Conservation (phyloP, 306 rosid genomes). For the Trifolium repens region DNA sequence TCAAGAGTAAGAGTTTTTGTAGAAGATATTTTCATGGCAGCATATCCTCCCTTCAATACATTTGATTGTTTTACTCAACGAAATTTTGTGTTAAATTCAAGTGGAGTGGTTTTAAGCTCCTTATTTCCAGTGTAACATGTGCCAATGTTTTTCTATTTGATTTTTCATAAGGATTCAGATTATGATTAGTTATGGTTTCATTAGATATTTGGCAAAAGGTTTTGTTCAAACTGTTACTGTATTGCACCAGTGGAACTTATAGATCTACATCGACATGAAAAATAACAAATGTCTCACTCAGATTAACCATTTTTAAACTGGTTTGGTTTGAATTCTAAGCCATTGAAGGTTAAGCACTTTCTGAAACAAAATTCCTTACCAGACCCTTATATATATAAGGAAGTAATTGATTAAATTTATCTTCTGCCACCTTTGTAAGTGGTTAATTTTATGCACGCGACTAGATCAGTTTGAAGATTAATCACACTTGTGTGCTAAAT, state of each 20-base stretch:
- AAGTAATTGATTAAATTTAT: not conserved
- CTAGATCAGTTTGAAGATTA: not conserved
- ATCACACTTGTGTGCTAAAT: constrained; percentile 9
- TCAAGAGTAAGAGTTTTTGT: not conserved
- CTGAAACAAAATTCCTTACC: not conserved
- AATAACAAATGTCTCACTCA: not conserved
- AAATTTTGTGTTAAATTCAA: too few relatives aligned
- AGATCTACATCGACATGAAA: too few relatives aligned
- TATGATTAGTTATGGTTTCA: not conserved
- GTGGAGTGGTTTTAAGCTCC: too few relatives aligned
- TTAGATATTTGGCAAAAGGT: not conserved
- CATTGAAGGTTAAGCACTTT: not conserved
- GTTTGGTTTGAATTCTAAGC: not conserved
- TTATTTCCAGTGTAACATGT: too few relatives aligned
- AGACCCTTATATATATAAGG: not conserved
- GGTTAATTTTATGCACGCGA: not conserved
- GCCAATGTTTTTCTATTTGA: too few relatives aligned
- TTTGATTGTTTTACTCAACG: too few relatives aligned
- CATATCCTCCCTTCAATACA: too few relatives aligned
- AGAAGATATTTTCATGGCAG: not conserved
- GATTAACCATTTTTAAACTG: not conserved
- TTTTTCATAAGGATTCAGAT: not conserved
- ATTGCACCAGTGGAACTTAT: not conserved
- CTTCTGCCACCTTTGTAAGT: not conserved
- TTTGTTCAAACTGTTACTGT: not conserved